Evolutionary conservation across 2,329 filamentous ascomycete species (phyloP), one percentile per base, ranked within the genome.

Genomic region (Cordyceps farinosa): DNA sequence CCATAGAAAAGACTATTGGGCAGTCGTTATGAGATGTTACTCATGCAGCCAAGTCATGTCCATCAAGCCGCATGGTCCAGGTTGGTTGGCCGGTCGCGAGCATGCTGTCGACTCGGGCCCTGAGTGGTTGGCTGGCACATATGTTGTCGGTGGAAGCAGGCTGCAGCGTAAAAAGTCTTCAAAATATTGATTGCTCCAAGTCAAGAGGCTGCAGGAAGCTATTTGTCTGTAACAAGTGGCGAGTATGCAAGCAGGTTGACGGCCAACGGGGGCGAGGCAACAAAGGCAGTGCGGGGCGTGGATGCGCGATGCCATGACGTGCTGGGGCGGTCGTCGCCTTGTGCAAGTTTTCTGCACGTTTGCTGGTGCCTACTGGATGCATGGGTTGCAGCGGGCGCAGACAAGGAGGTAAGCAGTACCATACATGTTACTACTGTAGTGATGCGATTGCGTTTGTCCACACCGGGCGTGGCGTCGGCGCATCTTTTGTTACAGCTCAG

Each of bases 401-500:
- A 22, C 50, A 29, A 36, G 17, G 30, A 29, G 27, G 29, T 34
- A 38, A 36, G 29, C 42, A 17, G 54, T 27, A 57, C 54, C 54
- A 48, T 52, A 40, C 38, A 48, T 38, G 58, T 52, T 61, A 22
- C 22, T 22, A 22, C 22, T 22, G 22, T 22, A 51, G 29, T 40
- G 58, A 47, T 61, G 51, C 58, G 30, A 47, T 54, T 53, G 58
- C 58, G 50, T 47, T 30, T 61, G 48, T 61, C 38, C 47, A 61
- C 29, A 27, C 22, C 50, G 11, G 48, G 13, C 29, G 40, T 61
- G 58, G 58, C 50, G 58, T 54, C n/a, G 40, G 58, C 30, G 58
- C 50, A 54, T 47, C 29, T 54, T 52, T 61, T 61, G 40, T 61
- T 61, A 61, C 58, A 61, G 58, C 58, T 61, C 58, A 61, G 48